These are phyloP conservation scores for Picochlorum sp. DNA, from an alignment of 139 green algal species.

Conservation along the genomic window DNA sequence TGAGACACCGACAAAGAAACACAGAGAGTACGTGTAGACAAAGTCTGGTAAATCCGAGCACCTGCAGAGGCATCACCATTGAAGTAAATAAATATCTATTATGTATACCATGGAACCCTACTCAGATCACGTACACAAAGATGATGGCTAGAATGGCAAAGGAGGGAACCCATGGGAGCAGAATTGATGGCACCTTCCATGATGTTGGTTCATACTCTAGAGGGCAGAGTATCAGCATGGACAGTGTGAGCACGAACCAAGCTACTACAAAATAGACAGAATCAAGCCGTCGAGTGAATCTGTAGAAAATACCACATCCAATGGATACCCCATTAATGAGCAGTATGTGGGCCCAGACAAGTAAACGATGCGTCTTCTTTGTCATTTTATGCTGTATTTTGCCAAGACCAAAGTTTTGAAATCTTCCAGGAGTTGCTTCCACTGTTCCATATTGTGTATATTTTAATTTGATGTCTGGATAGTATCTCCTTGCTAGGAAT, in stretches of 20 bases:
- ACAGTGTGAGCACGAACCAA: slow-evolving; percentile 1
- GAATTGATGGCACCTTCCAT: slow-evolving; percentile 9
- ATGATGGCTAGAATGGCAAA: slow-evolving; percentile 15
- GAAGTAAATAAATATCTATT: neutral
- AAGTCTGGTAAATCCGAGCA: neutral
- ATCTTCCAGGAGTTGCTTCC: neutral
- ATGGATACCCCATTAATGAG: slow-evolving; percentile 8
- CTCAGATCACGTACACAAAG: slow-evolving; percentile 16
- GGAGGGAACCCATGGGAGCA: slow-evolving; percentile 32
- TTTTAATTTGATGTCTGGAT: slow-evolving; percentile 23
- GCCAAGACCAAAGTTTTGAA: neutral
- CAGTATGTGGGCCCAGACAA: slow-evolving; percentile 5
- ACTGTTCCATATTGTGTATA: slow-evolving; percentile 21
- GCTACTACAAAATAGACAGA: neutral
- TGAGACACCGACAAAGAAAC: neutral
- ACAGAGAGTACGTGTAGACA: neutral
- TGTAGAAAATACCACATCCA: slow-evolving; percentile 4
- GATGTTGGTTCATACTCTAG: slow-evolving; percentile 18
- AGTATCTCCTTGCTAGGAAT: slow-evolving; percentile 21
- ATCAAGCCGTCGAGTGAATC: neutral
- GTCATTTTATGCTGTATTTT: neutral
- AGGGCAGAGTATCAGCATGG: slow-evolving; percentile 13
- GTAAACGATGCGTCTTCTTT: neutral
- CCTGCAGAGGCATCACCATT: neutral
- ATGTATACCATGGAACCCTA: neutral